phyloP scores from a whole-genome alignment of 495 filamentous ascomycete genomes.

The Entonaema liquescens region DNA sequence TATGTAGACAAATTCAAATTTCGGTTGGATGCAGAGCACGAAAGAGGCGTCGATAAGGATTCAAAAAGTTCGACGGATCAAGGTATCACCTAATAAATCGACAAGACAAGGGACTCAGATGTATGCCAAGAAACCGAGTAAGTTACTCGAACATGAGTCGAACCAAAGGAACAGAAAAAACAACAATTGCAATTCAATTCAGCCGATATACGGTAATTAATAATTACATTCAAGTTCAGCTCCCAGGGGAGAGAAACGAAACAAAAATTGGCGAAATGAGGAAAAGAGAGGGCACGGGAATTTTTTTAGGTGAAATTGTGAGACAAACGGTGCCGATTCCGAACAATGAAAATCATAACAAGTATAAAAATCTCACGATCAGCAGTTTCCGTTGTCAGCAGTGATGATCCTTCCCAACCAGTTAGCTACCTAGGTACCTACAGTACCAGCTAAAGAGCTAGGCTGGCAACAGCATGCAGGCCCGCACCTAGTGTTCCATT shows the following conservation, averaged over 20 bases:
- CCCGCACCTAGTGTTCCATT: constrained; percentile 21
- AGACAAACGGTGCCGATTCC: constrained; percentile 42
- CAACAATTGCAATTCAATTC: constrained; percentile 13
- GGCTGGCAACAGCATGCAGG: constrained; percentile 15
- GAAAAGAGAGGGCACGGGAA: constrained; percentile 6
- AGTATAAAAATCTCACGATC: constrained; percentile 35
- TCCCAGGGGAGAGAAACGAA: not conserved
- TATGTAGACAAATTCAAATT: constrained; percentile 22
- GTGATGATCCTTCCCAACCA: constrained; percentile 25
- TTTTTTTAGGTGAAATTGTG: constrained; percentile 27
- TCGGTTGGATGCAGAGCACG: constrained; percentile 31
- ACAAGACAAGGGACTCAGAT: constrained; percentile 25
- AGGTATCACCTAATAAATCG: constrained; percentile 31
- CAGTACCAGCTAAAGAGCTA: not conserved
- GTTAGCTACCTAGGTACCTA: not conserved
- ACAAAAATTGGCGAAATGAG: constrained; percentile 19
- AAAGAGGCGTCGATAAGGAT: constrained; percentile 23
- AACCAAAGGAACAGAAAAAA: not conserved
- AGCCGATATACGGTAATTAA: constrained; percentile 25
- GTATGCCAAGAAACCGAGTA: constrained; percentile 34
- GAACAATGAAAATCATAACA: constrained; percentile 30
- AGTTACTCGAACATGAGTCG: not conserved
- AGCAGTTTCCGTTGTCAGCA: constrained; percentile 39
- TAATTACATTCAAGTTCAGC: constrained; percentile 28
- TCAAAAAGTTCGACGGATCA: constrained; percentile 18